Evolutionary conservation across 306 rosid genomes (phyloP).

Genomic region (Ceratonia siliqua): DNA sequence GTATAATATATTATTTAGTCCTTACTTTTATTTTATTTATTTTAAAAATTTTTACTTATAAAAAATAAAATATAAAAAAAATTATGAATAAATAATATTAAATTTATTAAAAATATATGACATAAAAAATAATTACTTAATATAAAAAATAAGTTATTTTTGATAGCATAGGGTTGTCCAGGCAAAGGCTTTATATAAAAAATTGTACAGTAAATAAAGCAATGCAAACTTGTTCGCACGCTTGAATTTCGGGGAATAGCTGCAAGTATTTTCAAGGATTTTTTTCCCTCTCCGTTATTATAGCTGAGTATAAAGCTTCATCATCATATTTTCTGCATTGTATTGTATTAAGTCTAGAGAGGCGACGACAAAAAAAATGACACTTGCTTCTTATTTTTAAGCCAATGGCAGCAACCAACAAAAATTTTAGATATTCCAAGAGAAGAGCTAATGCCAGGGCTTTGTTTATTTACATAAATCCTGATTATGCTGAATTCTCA

Average conservation of each 20-base stretch:
- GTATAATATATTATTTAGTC: no score
- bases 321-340: not conserved
- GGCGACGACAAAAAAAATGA: not conserved
- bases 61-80: no score
- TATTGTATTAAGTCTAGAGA: not conserved
- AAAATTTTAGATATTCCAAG: slow-evolving; percentile 19
- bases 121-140: no score
- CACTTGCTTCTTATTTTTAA: slow-evolving; percentile 19
- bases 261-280: not conserved
- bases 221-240: not conserved
- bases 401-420: slow-evolving; percentile 10
- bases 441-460: slow-evolving; percentile 29
- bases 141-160: no score
- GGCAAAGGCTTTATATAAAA: no score
- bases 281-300: not conserved
- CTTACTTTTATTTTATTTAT: no score
- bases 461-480: slow-evolving; percentile 39
- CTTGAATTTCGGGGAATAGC: not conserved
- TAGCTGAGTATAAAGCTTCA: not conserved
- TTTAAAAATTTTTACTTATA: no score
- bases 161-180: no score
- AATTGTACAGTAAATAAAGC: no score
- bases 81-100: no score
- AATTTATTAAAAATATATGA: no score
- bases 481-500: slow-evolving; percentile 38